Evolutionary conservation across 306 rosid species (phyloP).

Genomic region (Vigna radiata): DNA sequence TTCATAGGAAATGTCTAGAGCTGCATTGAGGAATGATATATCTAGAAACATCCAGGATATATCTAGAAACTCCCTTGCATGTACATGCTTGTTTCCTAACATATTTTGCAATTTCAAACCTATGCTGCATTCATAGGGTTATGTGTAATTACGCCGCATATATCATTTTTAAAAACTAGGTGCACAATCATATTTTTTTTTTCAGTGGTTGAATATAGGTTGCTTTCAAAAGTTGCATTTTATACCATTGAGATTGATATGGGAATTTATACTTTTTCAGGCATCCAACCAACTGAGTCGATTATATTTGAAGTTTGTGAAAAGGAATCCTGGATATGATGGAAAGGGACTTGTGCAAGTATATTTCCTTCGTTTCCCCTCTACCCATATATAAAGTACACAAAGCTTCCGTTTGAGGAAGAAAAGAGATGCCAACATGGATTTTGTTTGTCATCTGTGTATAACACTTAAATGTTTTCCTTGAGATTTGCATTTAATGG

Average conservation of each 20-base stretch:
- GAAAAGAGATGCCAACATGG: conserved; percentile 27
- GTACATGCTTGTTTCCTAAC: conserved; percentile 7
- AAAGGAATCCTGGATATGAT: too few relatives aligned
- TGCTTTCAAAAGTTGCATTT: conserved; percentile 27
- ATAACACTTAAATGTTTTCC: conserved; percentile 29
- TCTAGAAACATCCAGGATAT: too few relatives aligned
- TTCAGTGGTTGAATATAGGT: conserved; percentile 19
- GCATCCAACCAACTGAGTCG: conserved; percentile 91
- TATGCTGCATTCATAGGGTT: conserved; percentile 12
- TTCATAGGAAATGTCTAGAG: too few relatives aligned
- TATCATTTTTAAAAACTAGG: conserved; percentile 19
- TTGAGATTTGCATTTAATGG: conserved; percentile 25
- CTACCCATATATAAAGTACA: conserved; percentile 71
- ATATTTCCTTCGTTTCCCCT: too few relatives aligned
- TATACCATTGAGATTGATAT: conserved; percentile 34
- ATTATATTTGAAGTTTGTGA: conserved; percentile 46
- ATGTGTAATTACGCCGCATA: conserved; percentile 2
- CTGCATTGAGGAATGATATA: too few relatives aligned
- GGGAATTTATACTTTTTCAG: conserved; percentile 53
- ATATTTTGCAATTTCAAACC: conserved; percentile 30
- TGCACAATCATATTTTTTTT: not conserved
- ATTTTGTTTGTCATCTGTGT: conserved; percentile 29
- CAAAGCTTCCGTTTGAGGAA: conserved; percentile 89
- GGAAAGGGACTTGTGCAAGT: too few relatives aligned
- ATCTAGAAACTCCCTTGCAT: not conserved